A percentile compares a stretch with the other conserved stretches of the same genome.
Evolutionary conservation across 208 protist species (phyloP).

Genomic region (Crithidia sp.): DNA sequence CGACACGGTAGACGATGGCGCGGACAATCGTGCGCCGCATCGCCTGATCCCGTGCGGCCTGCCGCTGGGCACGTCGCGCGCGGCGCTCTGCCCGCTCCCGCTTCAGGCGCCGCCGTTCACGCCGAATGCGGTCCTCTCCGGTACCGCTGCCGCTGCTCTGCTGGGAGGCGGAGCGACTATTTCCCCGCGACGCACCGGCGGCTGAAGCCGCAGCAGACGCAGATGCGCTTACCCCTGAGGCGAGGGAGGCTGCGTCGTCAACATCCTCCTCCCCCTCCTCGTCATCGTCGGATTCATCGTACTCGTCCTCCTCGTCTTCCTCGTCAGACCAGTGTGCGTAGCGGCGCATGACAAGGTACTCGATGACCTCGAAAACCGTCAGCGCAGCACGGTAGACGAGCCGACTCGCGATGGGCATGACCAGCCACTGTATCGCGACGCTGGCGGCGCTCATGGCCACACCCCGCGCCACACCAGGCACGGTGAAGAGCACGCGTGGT

Average conservation of each 20-base stretch:
- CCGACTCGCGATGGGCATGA: conserved; percentile 57
- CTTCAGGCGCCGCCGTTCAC: conserved; percentile 23
- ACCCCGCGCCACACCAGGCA: conserved; percentile 39
- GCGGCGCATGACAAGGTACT: conserved; percentile 82
- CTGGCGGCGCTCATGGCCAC: conserved; percentile 36
- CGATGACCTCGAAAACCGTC: conserved; percentile 59
- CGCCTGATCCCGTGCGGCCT: conserved; percentile 31
- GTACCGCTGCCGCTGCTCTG: conserved; percentile 5
- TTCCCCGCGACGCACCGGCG: not conserved
- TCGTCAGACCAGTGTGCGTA: conserved; percentile 57
- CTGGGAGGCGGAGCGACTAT: conserved; percentile 1
- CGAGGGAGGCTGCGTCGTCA: conserved; percentile 19
- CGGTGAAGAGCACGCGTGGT: conserved; percentile 40
- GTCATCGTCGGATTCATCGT: conserved; percentile 5
- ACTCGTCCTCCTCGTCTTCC: conserved; percentile 40
- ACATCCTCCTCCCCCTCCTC: conserved; percentile 11
- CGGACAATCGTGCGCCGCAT: conserved; percentile 57
- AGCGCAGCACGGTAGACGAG: conserved; percentile 72
- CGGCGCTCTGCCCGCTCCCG: conserved; percentile 19
- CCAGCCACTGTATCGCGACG: conserved; percentile 49
- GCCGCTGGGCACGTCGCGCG: conserved; percentile 29
- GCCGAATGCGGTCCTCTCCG: conserved; percentile 26
- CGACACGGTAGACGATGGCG: conserved; percentile 80
- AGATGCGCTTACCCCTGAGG: conserved; percentile 19
- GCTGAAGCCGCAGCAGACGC: not conserved